Evolutionary conservation across 2,329 filamentous ascomycete genomes (phyloP).

Genomic region (Elsinoe fawcettii): DNA sequence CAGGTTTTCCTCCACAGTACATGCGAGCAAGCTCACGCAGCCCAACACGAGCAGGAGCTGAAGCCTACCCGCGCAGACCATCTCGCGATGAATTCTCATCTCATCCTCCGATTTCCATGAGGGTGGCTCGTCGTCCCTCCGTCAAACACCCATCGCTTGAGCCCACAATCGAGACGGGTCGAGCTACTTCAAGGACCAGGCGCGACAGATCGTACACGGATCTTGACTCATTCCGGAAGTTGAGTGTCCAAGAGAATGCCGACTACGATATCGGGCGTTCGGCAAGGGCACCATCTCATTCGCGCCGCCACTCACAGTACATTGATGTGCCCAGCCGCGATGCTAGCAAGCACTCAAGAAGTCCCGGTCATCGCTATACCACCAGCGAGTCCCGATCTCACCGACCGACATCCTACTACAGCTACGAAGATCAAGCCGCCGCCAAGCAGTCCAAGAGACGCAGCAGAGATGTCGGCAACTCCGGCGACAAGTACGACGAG

Average conservation of each 20-base stretch:
- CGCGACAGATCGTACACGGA: constrained; percentile 5
- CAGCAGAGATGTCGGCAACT: neutral
- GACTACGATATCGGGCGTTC: neutral
- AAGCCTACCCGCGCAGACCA: neutral
- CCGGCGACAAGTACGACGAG: neutral
- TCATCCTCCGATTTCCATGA: neutral
- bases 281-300: neutral
- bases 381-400: neutral
- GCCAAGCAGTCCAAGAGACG: neutral
- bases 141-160: neutral
- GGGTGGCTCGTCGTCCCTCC: neutral
- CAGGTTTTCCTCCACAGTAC: neutral
- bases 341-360: neutral
- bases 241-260: neutral
- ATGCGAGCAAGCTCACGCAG: neutral
- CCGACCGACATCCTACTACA: neutral
- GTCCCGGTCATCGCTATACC: constrained; percentile 4
- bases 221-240: neutral
- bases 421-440: neutral
- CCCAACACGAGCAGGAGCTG: neutral
- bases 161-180: neutral
- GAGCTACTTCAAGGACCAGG: neutral
- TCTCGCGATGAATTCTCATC: neutral
- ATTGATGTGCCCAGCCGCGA: neutral
- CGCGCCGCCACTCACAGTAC: constrained; percentile 2